Evolutionary conservation across 2,329 filamentous ascomycete species (phyloP), one percentile per base, ranked within the genome.

Genomic region (Aspergillus sp.): DNA sequence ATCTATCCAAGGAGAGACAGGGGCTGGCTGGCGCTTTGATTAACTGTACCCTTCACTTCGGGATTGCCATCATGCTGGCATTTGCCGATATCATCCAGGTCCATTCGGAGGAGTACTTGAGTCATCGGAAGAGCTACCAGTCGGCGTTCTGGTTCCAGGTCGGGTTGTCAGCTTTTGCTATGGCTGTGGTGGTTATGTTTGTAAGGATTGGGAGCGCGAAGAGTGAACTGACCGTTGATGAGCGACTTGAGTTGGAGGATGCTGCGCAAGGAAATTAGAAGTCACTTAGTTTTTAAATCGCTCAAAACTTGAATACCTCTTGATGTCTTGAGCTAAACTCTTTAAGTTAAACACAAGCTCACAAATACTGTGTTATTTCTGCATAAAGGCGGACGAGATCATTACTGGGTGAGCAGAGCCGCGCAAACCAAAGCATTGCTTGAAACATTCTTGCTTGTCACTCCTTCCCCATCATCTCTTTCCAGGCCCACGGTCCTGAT

Each of bases 21-120:
- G 85, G 84, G 0, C 71, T 88, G 0, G 86, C 85, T 0, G 84
- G 85, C 1, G 85, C 81, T 0, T 64, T 89, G 41, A 81, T 86
- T 57, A 88, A 86, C 66, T 81, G 79, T 42, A 66, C 88, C 2
- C 61, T 88, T 29, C 85, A 87, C 57, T 72, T 90, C 6, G 83
- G 83, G 7, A 83, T 88, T 57, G 83, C 84, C 1, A 74, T 89
- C 44, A 81, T 82, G 68, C 72, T 89, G 4, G 85, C 83, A 0
- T 76, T 89, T 45, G 81, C 79, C 1, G 86, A 90, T 60, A 75
- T 89, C 7, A 66, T 70, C 19, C 70, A 69, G 19, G 74, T 78
- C 0, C 72, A 74, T 36, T 75, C 75, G 19, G 66, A 65, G 4
- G 49, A 66, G 2, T 52, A 74, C 10, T 36, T 36, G n/a, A 75